A percentile compares a stretch with the other conserved stretches of the same genome.
Evolutionary conservation across 2,329 filamentous ascomycete species (phyloP).

Genomic region (Laburnicola sp.): DNA sequence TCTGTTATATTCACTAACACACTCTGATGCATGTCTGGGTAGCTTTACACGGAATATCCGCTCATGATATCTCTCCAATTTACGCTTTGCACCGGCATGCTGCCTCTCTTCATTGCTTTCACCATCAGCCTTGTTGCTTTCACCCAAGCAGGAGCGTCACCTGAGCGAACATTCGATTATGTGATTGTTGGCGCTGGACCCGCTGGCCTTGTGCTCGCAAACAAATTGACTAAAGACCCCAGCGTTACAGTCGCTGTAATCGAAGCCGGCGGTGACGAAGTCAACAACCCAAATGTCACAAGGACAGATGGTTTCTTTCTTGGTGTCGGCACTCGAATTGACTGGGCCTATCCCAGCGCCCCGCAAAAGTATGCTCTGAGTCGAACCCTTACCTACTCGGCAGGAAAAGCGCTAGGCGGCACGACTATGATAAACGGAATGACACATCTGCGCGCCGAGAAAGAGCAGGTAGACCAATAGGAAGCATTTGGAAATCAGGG

Average conservation of each 20-base stretch:
- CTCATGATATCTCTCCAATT: no score
- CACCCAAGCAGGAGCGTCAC: conserved; percentile 15
- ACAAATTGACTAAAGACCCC: conserved; percentile 30
- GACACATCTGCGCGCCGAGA: conserved; percentile 42
- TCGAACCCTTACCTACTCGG: conserved; percentile 33
- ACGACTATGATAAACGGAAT: conserved; percentile 51
- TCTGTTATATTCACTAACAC: no score
- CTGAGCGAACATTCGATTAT: conserved; percentile 32
- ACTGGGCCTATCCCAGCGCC: conserved; percentile 48
- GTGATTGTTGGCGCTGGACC: conserved; percentile 40
- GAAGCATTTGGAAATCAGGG: conserved; percentile 38
- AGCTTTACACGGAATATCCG: no score
- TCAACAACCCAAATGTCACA: conserved; percentile 38
- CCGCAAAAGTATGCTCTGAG: conserved; percentile 45
- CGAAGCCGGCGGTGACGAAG: conserved; percentile 40
- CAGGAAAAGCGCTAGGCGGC: conserved; percentile 51
- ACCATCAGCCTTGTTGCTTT: not conserved
- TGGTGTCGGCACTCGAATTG: conserved; percentile 37
- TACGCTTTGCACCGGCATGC: no score
- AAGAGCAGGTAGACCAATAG: conserved; percentile 40
- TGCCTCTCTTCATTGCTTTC: not conserved
- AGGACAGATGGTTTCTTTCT: conserved; percentile 26
- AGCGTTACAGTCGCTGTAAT: conserved; percentile 32
- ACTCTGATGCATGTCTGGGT: no score
- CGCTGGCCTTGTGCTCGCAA: conserved; percentile 39